Base-by-base conservation (phyloP, 2,329 filamentous ascomycete species). In the Ophiognomonia clavigignenti-juglandacearum region DNA sequence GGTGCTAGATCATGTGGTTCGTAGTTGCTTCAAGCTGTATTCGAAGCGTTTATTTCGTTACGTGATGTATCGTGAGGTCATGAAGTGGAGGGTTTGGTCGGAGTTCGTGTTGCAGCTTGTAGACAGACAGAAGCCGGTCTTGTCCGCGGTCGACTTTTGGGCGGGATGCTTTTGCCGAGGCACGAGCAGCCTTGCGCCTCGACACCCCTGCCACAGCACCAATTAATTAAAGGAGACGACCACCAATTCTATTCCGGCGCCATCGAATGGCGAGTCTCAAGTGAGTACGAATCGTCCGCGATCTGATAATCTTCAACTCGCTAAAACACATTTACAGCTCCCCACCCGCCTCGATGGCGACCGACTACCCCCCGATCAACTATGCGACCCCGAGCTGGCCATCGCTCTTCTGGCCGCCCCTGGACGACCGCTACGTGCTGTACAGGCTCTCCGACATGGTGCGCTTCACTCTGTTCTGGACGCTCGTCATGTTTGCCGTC, bases 381-480 rank as follows among this genome's bases (percentile, higher is more conserved):
- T 93, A 95, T 69, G 64, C 66, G 22, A 78, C 79, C 19, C 89
- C 89, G 18, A 64, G 71, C 4, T 96, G 95, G 61, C 90, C 90
- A 2, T 88, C 86, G 31, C 82, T 96, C 51, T 89, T 89, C 69
- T 85, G 88, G 78, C 82, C 85, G 27, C 72, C 83, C 11, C 64
- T 70, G 54, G 66, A 71, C 50, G 54, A 60, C 39, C 69, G 76
- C 37, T 75, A 77, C 50, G 77, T 80, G 31, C 82, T 96, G 56
- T 92, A 88, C 70, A 76, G 85, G 59, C 74, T 88, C 3, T 63
- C 67, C 50, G 88, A 95, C 61, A 87, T 95, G 46, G 92, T 88
- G 84, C 84, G 85, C 54, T 96, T 93, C 65, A 96, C 89, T 1
- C 68, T 93, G 14, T 78, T 84, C 61, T 96, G 90, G 90, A 95